Percentiles rank a stretch among this genome's conserved stretches.
phyloP scores from a whole-genome alignment of 2,329 filamentous ascomycete genomes.

The Colletotrichum sp. region DNA sequence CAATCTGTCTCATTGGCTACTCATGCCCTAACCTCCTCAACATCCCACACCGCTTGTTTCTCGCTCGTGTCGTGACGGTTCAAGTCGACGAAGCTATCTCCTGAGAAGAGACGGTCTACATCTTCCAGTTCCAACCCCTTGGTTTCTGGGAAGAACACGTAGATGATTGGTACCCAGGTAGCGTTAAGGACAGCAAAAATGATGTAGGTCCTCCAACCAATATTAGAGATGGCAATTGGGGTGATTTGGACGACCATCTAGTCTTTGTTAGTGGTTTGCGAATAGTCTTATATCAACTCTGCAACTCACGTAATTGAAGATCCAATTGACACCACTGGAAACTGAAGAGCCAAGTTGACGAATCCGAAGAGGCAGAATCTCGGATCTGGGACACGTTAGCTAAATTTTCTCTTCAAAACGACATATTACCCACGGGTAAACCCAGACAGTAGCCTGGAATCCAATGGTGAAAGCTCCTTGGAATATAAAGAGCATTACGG shows the following conservation, averaged over 20 bases:
- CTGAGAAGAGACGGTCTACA: constrained; percentile 29
- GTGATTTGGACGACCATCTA: constrained; percentile 22
- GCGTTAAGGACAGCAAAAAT: constrained; percentile 32
- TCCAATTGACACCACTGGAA: constrained; percentile 36
- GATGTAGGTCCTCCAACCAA: constrained; percentile 27
- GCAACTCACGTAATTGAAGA: constrained; percentile 34
- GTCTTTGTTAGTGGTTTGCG: not conserved
- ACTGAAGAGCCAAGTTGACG: constrained; percentile 34
- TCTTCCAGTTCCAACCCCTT: constrained; percentile 45
- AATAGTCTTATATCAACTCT: not conserved
- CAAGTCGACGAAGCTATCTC: constrained; percentile 26
- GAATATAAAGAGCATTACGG: constrained; percentile 45
- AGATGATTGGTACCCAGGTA: constrained; percentile 31
- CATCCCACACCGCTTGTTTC: constrained; percentile 2
- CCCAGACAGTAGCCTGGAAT: constrained; percentile 39
- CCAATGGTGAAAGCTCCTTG: constrained; percentile 44
- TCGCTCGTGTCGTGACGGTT: not conserved
- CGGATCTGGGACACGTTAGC: constrained; percentile 24
- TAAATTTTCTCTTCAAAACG: accelerated
- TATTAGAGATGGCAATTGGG: constrained; percentile 14
- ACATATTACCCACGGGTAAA: constrained; percentile 27
- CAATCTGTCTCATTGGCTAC: not conserved
- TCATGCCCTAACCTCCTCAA: not conserved
- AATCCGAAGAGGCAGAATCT: constrained; percentile 33
- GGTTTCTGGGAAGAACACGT: constrained; percentile 35